Evolutionary conservation across 192 early-diverging fungal genomes (phyloP).

Genomic region (Backusella morwellensis): DNA sequence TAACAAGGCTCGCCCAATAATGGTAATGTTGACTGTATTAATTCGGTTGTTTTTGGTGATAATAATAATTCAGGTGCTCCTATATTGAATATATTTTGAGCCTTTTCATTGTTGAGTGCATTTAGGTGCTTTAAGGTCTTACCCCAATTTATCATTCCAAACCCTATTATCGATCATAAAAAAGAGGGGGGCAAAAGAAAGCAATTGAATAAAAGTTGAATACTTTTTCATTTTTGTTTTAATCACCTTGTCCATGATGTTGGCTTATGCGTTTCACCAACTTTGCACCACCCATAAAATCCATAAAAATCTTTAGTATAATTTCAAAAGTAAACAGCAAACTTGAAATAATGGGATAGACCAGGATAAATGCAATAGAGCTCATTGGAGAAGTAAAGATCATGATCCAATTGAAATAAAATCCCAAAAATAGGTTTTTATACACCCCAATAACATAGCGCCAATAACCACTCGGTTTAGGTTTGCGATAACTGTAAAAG

Average conservation of each 20-base stretch:
- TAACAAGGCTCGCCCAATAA: neutral
- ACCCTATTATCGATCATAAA: constrained; percentile 7
- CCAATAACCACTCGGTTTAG: constrained; percentile 9
- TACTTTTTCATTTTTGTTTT: neutral
- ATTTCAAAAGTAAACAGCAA: constrained; percentile 30
- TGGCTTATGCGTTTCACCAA: constrained; percentile 14
- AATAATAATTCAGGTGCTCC: constrained; percentile 25
- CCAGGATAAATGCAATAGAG: constrained; percentile 23
- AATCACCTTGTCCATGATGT: constrained; percentile 31
- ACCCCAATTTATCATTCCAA: constrained; percentile 43
- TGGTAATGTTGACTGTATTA: constrained; percentile 18
- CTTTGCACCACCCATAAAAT: constrained; percentile 19
- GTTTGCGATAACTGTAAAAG: neutral
- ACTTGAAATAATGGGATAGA: constrained; percentile 28
- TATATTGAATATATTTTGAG: neutral
- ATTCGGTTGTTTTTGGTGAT: neutral
- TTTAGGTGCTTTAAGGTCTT: neutral
- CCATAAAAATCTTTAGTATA: constrained; percentile 30
- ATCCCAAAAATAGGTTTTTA: constrained; percentile 28
- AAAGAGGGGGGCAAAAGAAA: neutral
- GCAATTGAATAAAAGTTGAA: neutral
- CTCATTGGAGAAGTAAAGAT: constrained; percentile 31
- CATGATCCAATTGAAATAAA: constrained; percentile 39
- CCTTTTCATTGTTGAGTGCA: neutral
- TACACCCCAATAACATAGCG: constrained; percentile 10